These are phyloP conservation scores for Fragilaria radians DNA, from an alignment of 108 stramenopile genomes.

Conservation along the genomic window DNA sequence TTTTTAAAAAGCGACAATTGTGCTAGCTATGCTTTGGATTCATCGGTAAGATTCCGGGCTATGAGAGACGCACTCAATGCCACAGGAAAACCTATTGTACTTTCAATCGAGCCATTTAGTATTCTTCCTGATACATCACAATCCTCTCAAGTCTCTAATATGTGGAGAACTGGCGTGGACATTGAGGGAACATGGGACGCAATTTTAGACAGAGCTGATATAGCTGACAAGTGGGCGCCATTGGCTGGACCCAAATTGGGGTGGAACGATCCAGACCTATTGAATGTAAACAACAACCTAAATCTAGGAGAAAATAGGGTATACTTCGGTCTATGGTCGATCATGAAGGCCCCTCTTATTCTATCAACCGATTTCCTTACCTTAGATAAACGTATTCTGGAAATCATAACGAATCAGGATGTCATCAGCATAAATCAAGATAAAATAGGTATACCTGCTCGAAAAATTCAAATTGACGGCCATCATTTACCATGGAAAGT, in stretches of 20 bases:
- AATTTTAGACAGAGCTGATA: constrained; percentile 13
- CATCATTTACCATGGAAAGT: background rate
- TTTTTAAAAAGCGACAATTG: constrained; percentile 69
- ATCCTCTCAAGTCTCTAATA: constrained; percentile 26
- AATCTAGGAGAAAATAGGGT: constrained; percentile 25
- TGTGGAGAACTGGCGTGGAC: constrained; percentile 52
- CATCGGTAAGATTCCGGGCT: background rate
- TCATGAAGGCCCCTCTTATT: constrained; percentile 49
- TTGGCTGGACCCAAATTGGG: constrained; percentile 34
- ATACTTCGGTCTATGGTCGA: constrained; percentile 46
- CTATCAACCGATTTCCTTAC: constrained; percentile 39
- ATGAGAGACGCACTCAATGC: constrained; percentile 4
- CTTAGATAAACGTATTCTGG: constrained; percentile 14
- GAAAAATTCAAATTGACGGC: background rate
- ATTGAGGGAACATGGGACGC: constrained; percentile 30
- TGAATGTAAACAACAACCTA: constrained; percentile 41
- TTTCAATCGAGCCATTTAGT: background rate
- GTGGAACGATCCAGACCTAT: constrained; percentile 56
- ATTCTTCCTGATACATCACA: background rate
- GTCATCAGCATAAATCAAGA: constrained; percentile 33
- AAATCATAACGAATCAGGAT: constrained; percentile 17
- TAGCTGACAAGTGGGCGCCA: constrained; percentile 14
- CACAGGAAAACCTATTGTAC: background rate
- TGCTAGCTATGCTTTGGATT: background rate
- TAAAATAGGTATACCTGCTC: background rate